Evolutionary conservation across 169 alveolate species (phyloP), one percentile per base, ranked within the genome.

Genomic region (Plasmodium cynomolgi): DNA sequence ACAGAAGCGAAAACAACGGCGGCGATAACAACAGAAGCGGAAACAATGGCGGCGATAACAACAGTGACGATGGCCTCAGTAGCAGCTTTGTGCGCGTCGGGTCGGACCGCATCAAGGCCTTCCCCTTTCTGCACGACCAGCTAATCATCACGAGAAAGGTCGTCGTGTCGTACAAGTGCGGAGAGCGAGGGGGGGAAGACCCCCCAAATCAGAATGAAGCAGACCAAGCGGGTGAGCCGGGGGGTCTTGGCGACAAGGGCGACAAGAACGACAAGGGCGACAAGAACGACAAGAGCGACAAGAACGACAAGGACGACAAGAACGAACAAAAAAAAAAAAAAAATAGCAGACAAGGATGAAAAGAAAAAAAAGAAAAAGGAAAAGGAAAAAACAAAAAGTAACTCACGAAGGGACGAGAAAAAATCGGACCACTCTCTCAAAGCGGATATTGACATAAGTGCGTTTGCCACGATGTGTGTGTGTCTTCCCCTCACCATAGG

Each of bases 71-170:
- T 68, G 77, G 39, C 15, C 62, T 4, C 26, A 68, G 77, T 68
- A 23, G 31, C 29, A 86, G 81, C 44, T 56, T 86, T 86, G 44
- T 86, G 26, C 81, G 31, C 31, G 39, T 86, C 41, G 93, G 86
- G 62, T 31, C 37, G 33, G 93, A 86, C 17, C 20, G 31, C 80
- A 86, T 86, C 41, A 86, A 54, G 71, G 20, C 81, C 39, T 86
- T 86, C n/a, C 85, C 93, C 34, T 86, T 86, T 86, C 81, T 86
- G 41, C 93, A 86, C 81, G 93, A 86, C 8, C 93, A 86, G 68
- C 68, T 86, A 86, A 86, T 79, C 79, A 50, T 86, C 15, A 56
- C 86, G 39, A 86, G 81, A 37, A 58, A 86, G 29, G 47, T 86
- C 68, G 41, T 77, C 23, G 71, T 56, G 29, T 75, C 86, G 23